Evolutionary conservation across 352 stramenopile genomes (phyloP).

Genomic region (Phytophthora idaei): DNA sequence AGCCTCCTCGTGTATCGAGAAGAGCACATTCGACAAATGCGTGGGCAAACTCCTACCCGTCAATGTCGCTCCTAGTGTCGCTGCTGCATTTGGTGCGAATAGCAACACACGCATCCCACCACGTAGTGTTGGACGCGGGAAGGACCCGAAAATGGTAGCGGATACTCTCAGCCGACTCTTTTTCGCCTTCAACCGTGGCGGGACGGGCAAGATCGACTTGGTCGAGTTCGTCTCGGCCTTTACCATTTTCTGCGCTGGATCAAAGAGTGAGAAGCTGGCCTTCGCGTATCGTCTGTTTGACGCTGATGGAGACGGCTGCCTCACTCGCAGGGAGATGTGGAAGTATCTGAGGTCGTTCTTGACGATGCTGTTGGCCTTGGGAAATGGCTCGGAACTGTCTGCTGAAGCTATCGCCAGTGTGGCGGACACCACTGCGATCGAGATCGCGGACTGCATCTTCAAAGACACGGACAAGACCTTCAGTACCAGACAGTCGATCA

Average conservation of each 20-base stretch:
- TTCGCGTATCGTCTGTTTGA: conserved; percentile 93
- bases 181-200: conserved; percentile 87
- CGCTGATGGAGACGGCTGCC: conserved; percentile 83
- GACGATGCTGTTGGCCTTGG: conserved; percentile 93
- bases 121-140: conserved; percentile 62
- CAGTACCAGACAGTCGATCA: conserved; percentile 46
- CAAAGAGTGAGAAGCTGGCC: conserved; percentile 96
- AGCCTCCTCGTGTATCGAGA: conserved; percentile 71
- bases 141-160: conserved; percentile 82
- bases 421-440: conserved; percentile 78
- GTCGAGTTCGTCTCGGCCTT: conserved; percentile 94
- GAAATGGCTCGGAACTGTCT: conserved; percentile 86
- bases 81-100: conserved; percentile 64
- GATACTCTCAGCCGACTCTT: conserved; percentile 79
- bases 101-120: conserved; percentile 62
- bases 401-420: conserved; percentile 84
- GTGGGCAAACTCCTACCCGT: conserved; percentile 64
- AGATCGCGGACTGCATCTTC: conserved; percentile 86
- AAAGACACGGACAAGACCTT: conserved; percentile 84
- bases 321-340: conserved; percentile 93
- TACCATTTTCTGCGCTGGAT: conserved; percentile 93
- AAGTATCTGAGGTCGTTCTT: conserved; percentile 95
- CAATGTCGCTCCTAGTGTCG: conserved; percentile 59
- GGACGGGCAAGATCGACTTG: conserved; percentile 84
- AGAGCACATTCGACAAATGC: conserved; percentile 79